Conservation (phyloP, 78 protist genomes). For the Protostelium mycophagum region DNA sequence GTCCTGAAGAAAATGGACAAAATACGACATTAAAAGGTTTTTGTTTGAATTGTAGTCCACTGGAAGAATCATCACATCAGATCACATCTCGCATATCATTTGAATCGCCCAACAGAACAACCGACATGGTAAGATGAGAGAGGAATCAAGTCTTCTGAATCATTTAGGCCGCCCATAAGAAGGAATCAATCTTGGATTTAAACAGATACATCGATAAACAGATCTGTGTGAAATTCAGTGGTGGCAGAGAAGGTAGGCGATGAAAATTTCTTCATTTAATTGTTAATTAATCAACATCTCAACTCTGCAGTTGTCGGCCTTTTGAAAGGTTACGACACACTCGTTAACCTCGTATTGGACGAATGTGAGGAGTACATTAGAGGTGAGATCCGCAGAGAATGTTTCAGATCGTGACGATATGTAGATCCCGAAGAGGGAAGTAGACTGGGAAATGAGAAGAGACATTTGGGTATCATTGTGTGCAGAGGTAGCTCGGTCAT, state of each 20-base stretch:
- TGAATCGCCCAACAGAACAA: too few relatives aligned
- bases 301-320: constrained; percentile 49
- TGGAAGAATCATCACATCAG: too few relatives aligned
- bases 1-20: too few relatives aligned
- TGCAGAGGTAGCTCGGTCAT: constrained; percentile 73
- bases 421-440: constrained; percentile 65
- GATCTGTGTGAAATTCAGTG: constrained; percentile 60
- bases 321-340: constrained; percentile 68
- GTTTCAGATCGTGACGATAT: background rate
- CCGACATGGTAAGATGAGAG: too few relatives aligned
- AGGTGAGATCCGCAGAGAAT: background rate
- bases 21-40: too few relatives aligned
- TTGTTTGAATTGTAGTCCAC: too few relatives aligned
- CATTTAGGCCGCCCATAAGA: constrained; percentile 29
- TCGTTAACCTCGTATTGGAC: constrained; percentile 53
- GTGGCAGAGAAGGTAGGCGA: constrained; percentile 65
- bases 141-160: too few relatives aligned
- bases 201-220: constrained; percentile 56
- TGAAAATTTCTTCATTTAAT: background rate
- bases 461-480: constrained; percentile 68
- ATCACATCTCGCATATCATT: too few relatives aligned
- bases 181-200: constrained; percentile 66
- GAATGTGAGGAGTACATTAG: constrained; percentile 42
- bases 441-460: constrained; percentile 41
- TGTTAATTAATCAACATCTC: background rate